These are phyloP conservation scores for Erythrobasidium yunnanense DNA, from an alignment of 768 basidiomycete genomes.

Conservation along the genomic window DNA sequence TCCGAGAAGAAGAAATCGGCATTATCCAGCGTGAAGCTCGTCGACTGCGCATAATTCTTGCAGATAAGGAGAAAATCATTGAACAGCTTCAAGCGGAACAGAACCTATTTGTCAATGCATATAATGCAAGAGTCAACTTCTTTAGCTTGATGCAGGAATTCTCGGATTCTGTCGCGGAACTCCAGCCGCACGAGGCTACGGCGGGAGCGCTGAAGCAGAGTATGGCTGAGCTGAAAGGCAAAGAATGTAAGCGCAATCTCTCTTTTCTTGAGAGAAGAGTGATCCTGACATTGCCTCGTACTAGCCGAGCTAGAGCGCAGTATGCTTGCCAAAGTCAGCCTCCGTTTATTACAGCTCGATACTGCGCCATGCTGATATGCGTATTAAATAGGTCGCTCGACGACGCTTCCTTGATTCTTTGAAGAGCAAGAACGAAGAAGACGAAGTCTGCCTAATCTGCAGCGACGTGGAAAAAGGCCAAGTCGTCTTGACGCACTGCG, in stretches of 20 bases:
- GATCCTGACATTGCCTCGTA: too few species aligned
- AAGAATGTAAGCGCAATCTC: too few species aligned
- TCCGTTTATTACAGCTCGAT: too few species aligned
- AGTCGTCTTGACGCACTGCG: slow-evolving; percentile 35
- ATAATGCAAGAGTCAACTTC: slow-evolving; percentile 34
- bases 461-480: slow-evolving; percentile 1
- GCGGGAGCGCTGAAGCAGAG: background rate
- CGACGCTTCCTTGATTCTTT: slow-evolving; percentile 33
- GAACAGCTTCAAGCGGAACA: slow-evolving; percentile 30
- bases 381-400: slow-evolving; percentile 10
- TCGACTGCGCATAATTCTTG: slow-evolving; percentile 18
- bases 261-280: too few species aligned
- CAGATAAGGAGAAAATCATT: slow-evolving; percentile 25
- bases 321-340: background rate
- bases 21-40: slow-evolving; percentile 27
- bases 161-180: slow-evolving; percentile 29
- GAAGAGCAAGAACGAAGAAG: slow-evolving; percentile 17
- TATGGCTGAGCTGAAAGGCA: background rate
- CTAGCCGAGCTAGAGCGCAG: background rate
- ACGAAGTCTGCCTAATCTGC: slow-evolving; percentile 32
- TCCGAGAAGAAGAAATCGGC: slow-evolving; percentile 9
- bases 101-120: slow-evolving; percentile 2
- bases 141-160: slow-evolving; percentile 34
- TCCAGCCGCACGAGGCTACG: background rate
- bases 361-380: too few species aligned